phyloP scores from a whole-genome alignment of 805 yeast genomes.

The Hanseniaspora hatyaiensis region DNA sequence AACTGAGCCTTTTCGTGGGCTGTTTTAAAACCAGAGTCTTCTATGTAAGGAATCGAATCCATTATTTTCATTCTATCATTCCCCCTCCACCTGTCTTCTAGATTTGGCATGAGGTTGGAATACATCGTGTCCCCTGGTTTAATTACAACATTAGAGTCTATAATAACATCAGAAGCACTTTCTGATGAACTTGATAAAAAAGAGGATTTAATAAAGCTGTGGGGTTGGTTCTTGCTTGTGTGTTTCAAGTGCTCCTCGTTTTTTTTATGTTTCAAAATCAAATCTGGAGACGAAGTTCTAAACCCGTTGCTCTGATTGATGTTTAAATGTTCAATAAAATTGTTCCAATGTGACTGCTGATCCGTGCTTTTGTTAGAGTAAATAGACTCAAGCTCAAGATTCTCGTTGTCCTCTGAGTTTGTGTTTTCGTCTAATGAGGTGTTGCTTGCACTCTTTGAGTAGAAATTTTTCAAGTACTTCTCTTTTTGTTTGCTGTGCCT shows the following conservation, averaged over 20 bases:
- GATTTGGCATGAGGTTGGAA: conserved; percentile 30
- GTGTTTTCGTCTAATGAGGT: not conserved
- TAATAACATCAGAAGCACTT: not conserved
- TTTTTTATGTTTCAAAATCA: too few species aligned
- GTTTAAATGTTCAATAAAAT: conserved; percentile 1
- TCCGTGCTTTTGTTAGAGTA: too few species aligned
- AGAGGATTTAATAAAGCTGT: not conserved
- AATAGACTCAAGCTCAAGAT: too few species aligned
- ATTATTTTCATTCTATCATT: conserved; percentile 48
- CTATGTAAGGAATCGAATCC: conserved; percentile 29
- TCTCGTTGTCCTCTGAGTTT: not conserved
- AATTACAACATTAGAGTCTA: not conserved
- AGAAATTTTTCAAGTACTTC: not conserved
- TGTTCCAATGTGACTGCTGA: conserved; percentile 4
- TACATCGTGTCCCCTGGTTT: conserved; percentile 1
- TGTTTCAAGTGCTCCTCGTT: not conserved
- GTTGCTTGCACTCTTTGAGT: not conserved
- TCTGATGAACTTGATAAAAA: not conserved
- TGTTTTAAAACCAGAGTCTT: conserved; percentile 24
- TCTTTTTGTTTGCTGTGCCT: conserved; percentile 8
- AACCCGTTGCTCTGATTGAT: not conserved
- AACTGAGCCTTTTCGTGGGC: conserved; percentile 27
- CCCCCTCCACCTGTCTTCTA: conserved; percentile 59
- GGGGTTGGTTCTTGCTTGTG: not conserved
- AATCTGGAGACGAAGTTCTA: too few species aligned